A percentile compares a stretch with the other conserved stretches of the same genome.
Evolutionary conservation across 495 filamentous ascomycete genomes (phyloP).

Genomic region (Friedmanniomyces simplex): DNA sequence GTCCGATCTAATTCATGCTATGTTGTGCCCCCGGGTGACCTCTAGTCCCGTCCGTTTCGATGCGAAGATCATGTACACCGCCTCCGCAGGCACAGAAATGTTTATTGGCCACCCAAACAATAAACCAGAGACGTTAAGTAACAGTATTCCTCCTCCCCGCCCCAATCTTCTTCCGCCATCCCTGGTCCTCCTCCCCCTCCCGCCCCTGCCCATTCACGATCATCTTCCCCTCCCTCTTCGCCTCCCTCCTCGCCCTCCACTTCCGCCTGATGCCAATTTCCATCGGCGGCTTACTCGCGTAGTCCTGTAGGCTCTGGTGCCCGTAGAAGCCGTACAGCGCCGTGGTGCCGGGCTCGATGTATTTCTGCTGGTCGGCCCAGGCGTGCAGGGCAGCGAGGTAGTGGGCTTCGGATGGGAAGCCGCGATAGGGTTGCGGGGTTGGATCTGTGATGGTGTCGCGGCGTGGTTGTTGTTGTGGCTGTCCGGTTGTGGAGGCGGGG

Average conservation of each 20-base stretch:
- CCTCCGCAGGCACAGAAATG: too few relatives aligned
- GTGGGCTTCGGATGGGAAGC: constrained; percentile 14
- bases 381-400: constrained; percentile 18
- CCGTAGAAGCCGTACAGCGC: constrained; percentile 16
- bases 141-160: constrained; percentile 2
- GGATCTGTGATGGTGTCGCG: constrained; percentile 5
- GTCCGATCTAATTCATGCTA: too few relatives aligned
- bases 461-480: background rate
- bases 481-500: background rate
- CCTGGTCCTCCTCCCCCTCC: background rate
- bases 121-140: too few relatives aligned
- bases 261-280: constrained; percentile 15
- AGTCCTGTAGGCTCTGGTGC: constrained; percentile 4
- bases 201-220: too few relatives aligned
- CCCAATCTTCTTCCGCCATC: background rate
- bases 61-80: too few relatives aligned
- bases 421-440: constrained; percentile 8
- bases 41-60: too few relatives aligned
- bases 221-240: constrained; percentile 5
- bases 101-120: too few relatives aligned
- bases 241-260: constrained; percentile 12
- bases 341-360: constrained; percentile 1
- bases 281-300: background rate
- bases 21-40: too few relatives aligned
- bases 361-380: constrained; percentile 17